Percentiles rank a stretch among this genome's conserved stretches.
These are phyloP conservation scores for Colletotrichum sp. DNA, from an alignment of 2,329 filamentous ascomycete genomes.

Conservation along the genomic window DNA sequence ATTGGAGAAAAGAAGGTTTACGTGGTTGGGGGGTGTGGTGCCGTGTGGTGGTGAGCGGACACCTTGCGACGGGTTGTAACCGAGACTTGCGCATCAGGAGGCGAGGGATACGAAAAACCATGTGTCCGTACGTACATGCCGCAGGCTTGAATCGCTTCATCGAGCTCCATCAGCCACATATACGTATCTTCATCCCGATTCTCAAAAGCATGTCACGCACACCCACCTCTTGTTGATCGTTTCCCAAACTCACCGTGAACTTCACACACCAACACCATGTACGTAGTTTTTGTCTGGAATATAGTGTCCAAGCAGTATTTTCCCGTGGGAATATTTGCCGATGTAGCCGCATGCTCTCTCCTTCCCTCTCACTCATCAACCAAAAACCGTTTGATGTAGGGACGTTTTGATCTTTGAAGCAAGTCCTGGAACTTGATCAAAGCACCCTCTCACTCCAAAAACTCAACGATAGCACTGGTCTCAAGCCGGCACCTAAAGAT, in stretches of 20 bases:
- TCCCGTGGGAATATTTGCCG: neutral
- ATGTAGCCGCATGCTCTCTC: neutral
- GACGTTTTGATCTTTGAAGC: neutral
- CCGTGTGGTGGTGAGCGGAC: neutral
- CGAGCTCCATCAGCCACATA: neutral
- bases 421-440: neutral
- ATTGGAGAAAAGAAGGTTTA: conserved; percentile 14
- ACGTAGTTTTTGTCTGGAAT: neutral
- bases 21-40: neutral
- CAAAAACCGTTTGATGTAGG: neutral
- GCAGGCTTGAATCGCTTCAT: neutral
- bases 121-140: neutral
- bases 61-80: neutral
- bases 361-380: neutral
- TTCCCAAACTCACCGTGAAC: neutral
- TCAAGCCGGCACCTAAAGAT: neutral
- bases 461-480: neutral
- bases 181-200: neutral
- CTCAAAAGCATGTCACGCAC: neutral
- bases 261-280: neutral
- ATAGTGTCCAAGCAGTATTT: neutral
- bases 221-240: neutral
- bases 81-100: neutral
- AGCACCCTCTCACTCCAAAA: neutral
- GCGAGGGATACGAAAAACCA: neutral